Evolutionary conservation across 352 stramenopile species (phyloP), one percentile per base, ranked within the genome.

Genomic region (Phytopythium litorale): DNA sequence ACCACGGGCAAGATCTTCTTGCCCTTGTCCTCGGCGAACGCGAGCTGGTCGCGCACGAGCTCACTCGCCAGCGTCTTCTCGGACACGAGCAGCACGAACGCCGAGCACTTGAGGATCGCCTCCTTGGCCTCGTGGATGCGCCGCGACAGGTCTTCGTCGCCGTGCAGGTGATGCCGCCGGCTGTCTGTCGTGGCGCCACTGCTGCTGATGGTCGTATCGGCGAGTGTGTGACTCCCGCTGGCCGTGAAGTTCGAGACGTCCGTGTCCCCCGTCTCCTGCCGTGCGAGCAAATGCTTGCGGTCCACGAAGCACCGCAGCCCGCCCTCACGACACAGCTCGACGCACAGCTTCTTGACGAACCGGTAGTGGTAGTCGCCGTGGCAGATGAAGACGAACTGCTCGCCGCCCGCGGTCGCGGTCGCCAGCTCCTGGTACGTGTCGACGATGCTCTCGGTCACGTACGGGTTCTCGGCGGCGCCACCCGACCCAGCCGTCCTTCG

Each of bases 321-420:
- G 19, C 76, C 80, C 30, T 91, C 73, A 12, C 74, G 81, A 52
- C 79, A 91, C 37, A 94, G 62, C 32, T 90, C 76, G 18, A 76
- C 70, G 53, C 83, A 92, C 30, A 94, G 61, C 23, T 88, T 85
- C 40, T 70, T 68, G 7, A 91, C 84, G 66, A 95, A 93, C 18
- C 63, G 72, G n/a, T 71, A 71, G 57, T 95, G 84, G 33, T 78
- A 76, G 48, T 95, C 82, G 21, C 81, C 86, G 52, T 93, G 84
- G n/a, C 75, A 85, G 38, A 95, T 92, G 55, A 93, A 95, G 5
- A 94, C 82, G 56, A 92, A 94, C 46, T 91, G 81, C 45, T 88
- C 73, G 2, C 84, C 82, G 11, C 73, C 77, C 2, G 79, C 75
- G 16, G 81, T 79, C 8, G 78, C 73, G 2, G 68, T 76, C 55